These are phyloP conservation scores for Saccharomyces pastorianus DNA, from an alignment of 1,139 yeast genomes.

Conservation along the genomic window DNA sequence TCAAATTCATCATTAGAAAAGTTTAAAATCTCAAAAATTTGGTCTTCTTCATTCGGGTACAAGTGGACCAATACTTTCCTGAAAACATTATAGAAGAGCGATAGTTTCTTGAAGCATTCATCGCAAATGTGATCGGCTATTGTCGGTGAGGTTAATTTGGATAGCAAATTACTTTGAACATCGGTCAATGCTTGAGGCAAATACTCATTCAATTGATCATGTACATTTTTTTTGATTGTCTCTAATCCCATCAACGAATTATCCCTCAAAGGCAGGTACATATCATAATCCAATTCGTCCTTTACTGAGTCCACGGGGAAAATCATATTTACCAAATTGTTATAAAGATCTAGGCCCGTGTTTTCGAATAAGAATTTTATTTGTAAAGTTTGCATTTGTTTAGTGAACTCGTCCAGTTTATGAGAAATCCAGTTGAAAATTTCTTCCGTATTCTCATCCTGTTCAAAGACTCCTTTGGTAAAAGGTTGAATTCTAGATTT, in stretches of 20 bases:
- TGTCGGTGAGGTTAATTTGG: constrained; percentile 55
- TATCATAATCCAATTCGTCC: constrained; percentile 40
- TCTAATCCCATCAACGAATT: constrained; percentile 50
- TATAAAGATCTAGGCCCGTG: constrained; percentile 48
- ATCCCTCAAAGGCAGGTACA: constrained; percentile 58
- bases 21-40: constrained; percentile 23
- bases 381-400: constrained; percentile 34
- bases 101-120: constrained; percentile 41
- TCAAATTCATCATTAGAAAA: constrained; percentile 46
- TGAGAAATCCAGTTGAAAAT: constrained; percentile 35
- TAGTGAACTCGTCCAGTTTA: constrained; percentile 33
- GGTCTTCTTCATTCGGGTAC: constrained; percentile 30
- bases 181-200: constrained; percentile 60
- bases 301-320: constrained; percentile 47
- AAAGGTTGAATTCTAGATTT: constrained; percentile 44
- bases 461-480: constrained; percentile 17
- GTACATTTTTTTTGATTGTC: constrained; percentile 39
- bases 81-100: constrained; percentile 47
- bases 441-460: constrained; percentile 17
- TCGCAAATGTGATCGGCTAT: constrained; percentile 49
- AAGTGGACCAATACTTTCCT: constrained; percentile 36
- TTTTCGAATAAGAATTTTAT: constrained; percentile 39
- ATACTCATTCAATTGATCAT: constrained; percentile 42
- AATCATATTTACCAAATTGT: constrained; percentile 62
- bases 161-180: constrained; percentile 44